Conservation (phyloP, 225 moss, liverwort and hornwort genomes). For the Polytrichum formosum region DNA sequence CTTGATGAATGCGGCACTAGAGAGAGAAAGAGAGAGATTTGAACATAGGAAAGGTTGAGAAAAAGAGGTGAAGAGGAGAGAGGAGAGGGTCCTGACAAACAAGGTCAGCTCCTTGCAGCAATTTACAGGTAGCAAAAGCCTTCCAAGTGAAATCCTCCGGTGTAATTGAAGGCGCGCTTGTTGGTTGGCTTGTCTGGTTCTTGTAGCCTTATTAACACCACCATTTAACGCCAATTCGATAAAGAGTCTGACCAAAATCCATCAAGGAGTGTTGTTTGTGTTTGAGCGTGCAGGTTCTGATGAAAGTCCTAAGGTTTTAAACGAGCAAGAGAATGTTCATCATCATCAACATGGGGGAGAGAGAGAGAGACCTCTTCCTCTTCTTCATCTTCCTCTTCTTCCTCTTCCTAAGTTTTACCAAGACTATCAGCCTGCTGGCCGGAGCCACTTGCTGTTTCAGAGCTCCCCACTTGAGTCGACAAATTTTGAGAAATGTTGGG, state of each 20-base stretch:
- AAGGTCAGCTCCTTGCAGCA: constrained; percentile 56
- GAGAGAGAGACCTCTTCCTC: too few species aligned
- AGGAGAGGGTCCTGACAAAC: constrained; percentile 29
- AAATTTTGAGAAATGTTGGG: constrained; percentile 35
- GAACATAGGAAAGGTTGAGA: constrained; percentile 14
- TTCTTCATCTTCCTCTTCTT: constrained; percentile 24
- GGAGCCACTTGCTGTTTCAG: constrained; percentile 35
- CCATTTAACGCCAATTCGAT: constrained; percentile 56
- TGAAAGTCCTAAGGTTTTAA: constrained; percentile 1
- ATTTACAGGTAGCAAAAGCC: constrained; percentile 77
- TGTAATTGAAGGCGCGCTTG: constrained; percentile 45
- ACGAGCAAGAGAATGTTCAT: too few species aligned
- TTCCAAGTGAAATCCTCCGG: constrained; percentile 43
- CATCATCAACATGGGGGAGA: too few species aligned
- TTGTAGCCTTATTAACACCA: constrained; percentile 65
- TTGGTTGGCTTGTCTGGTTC: constrained; percentile 35
- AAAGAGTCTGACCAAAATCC: constrained; percentile 46
- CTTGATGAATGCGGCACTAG: not conserved
- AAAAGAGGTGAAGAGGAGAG: constrained; percentile 6
- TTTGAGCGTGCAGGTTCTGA: constrained; percentile 20
- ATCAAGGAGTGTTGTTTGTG: constrained; percentile 23
- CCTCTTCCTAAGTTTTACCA: constrained; percentile 66
- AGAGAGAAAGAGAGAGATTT: constrained; percentile 17
- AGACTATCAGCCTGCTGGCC: constrained; percentile 81
- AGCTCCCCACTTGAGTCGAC: constrained; percentile 49